Evolutionary conservation across 73 alveolate genomes (phyloP), one percentile per base, ranked within the genome.

Genomic region (Paramecium sexaurelia): DNA sequence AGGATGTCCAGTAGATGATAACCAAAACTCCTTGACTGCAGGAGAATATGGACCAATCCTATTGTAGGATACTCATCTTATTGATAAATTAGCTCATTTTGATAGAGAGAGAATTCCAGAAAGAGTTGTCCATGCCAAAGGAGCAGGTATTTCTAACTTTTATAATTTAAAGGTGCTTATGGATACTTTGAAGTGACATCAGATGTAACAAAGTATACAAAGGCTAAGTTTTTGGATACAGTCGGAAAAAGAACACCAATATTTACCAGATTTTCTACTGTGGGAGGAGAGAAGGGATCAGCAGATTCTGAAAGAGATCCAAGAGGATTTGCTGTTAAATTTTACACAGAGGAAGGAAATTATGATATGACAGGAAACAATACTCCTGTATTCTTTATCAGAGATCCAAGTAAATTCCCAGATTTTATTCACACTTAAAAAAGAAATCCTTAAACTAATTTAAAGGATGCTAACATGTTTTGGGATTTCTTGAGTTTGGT

Each of bases 51-150:
- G 99, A 55, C 99, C 99, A 20, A 85, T 94, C 73, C 94, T 96
- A 24, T 43, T 96, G 29, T 88, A 91, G 40, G 99, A 96, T 71
- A 56, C 91, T 85, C 97, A 93, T 73, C 96, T 95, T 29, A 92
- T 96, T 82, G 99, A 96, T 78, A 96, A 96, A 85, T 94, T 96
- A 9, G 98, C 99, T 36, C 94, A 94, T 73, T 96, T 96, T 91
- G 99, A 96, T 82, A 92, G 99, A 84, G 99, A 96, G 92, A 95
- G 99, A 92, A 96, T 96, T 84, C 99, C 99, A 15, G 99, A 96
- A 87, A 91, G 99, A 90, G 99, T 96, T 51, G 99, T 96, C 94
- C 99, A 96, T 85, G 99, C 99, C 56, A 95, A 94, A 83, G 99
- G 99, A 68, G 98, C 99, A 22, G 99, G 94, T 78, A 78, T n/a